Conservation (phyloP, 2,329 filamentous ascomycete species). For the Paracorniculantispora psalliotae region DNA sequence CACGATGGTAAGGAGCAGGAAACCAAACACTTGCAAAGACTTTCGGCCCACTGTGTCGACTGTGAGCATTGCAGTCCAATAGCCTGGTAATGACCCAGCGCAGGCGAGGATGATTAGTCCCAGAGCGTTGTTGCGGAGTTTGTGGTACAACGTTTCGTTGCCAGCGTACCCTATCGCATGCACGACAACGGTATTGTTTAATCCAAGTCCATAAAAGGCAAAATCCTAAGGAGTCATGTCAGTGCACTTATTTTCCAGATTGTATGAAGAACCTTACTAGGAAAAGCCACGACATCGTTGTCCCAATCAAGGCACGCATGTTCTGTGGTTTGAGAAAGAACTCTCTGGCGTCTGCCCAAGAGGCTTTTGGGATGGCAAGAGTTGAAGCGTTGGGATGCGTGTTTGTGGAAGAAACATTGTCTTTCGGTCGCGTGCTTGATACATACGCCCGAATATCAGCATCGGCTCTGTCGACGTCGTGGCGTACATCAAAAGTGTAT, state of each 20-base stretch:
- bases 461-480: slow-evolving; percentile 69
- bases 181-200: slow-evolving; percentile 73
- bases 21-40: slow-evolving; percentile 64
- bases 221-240: slow-evolving; percentile 44
- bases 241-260: neutral
- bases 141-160: slow-evolving; percentile 60
- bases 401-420: neutral
- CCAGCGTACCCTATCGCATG: slow-evolving; percentile 65
- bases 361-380: slow-evolving; percentile 63
- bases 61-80: slow-evolving; percentile 69
- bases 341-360: slow-evolving; percentile 59
- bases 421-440: slow-evolving; percentile 31
- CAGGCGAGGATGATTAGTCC: slow-evolving; percentile 74
- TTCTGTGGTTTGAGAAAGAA: slow-evolving; percentile 70
- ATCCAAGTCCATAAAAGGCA: slow-evolving; percentile 63
- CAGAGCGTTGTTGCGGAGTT: slow-evolving; percentile 66
- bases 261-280: slow-evolving; percentile 38
- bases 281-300: slow-evolving; percentile 78
- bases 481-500: slow-evolving; percentile 76
- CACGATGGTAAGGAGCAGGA: slow-evolving; percentile 54
- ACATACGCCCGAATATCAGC: slow-evolving; percentile 63
- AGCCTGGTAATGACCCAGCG: slow-evolving; percentile 73
- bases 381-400: slow-evolving; percentile 43
- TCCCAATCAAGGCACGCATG: slow-evolving; percentile 66
- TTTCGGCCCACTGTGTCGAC: slow-evolving; percentile 75